Base-by-base conservation (phyloP, 257 asterid genomes). In the Lithospermum erythrorhizon region DNA sequence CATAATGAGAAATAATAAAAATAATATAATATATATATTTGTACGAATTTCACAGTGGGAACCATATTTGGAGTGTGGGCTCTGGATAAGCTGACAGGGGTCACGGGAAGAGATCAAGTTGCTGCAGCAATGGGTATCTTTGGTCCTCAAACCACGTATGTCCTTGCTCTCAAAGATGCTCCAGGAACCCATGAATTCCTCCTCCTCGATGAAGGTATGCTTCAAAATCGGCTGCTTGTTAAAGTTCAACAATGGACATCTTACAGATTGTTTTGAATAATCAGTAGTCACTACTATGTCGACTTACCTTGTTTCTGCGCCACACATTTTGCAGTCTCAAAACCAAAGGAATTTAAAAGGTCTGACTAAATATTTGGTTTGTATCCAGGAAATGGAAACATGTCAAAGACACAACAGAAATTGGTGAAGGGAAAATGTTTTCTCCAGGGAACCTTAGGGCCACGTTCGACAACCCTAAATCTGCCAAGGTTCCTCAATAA, bases 51-150 rank as follows among this genome's bases (percentile, higher is more conserved):
- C 84, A 90, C 98, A 0, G 98, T 90, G 23, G 98, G 96, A 24
- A 90, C 98, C 23, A 90, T 90, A 65, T 90, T 90, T 49, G 98
- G 98, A 9, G 96, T 90, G 16, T 90, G 98, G 98, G 94, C 98
- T 0, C 95, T 96, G 23, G 95, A 87, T 78, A 90, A 90, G 80
- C 84, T 90, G 24, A 89, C 94, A 0, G 96, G 97, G 6, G 85
- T 93, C 20, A 84, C 93, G 2, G 97, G 98, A 49, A 76, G 79
- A 61, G 87, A 89, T 13, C 98, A 93, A 75, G 98, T 78, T 59
- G 98, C 98, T 59, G 91, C 98, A 25, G 98, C 98, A 17, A 93
- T 93, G 98, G 98, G 98, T 35, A 93, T 93, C 56, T 93, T 73
- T 13, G 98, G 98, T 57, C 98, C 98, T 5, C 76, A 96, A 48